phyloP scores from a whole-genome alignment of 805 yeast genomes.

The Ogataea parapolymorpha region DNA sequence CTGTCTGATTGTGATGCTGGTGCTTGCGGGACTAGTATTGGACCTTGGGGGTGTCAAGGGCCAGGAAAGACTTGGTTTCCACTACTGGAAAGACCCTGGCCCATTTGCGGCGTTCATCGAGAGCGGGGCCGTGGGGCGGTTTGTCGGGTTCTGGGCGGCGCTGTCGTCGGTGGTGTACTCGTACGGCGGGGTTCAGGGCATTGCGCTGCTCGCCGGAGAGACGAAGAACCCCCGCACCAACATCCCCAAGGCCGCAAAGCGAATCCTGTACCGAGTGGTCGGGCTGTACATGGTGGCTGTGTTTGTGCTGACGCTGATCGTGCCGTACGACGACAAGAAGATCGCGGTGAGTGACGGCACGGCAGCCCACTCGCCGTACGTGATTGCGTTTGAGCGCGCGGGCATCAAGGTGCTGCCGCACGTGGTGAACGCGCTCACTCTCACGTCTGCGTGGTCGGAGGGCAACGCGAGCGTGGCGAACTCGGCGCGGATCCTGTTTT shows the following conservation, averaged over 20 bases:
- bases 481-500: conserved; percentile 64
- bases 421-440: conserved; percentile 66
- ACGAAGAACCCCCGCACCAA: conserved; percentile 20
- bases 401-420: conserved; percentile 61
- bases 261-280: conserved; percentile 21
- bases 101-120: conserved; percentile 43
- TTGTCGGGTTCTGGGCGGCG: conserved; percentile 42
- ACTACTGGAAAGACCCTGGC: conserved; percentile 33
- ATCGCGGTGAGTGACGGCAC: conserved; percentile 51
- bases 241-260: conserved; percentile 23
- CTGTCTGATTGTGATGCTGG: conserved; percentile 54
- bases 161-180: conserved; percentile 58
- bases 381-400: conserved; percentile 66
- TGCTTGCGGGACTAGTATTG: conserved; percentile 48
- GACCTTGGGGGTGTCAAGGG: conserved; percentile 61
- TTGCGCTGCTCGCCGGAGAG: conserved; percentile 24
- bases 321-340: conserved; percentile 36
- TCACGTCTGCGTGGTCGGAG: conserved; percentile 46
- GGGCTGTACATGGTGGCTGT: conserved; percentile 21
- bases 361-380: conserved; percentile 68
- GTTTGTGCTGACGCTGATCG: conserved; percentile 45
- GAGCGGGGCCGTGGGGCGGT: conserved; percentile 50
- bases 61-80: conserved; percentile 38
- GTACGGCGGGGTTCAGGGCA: conserved; percentile 46
- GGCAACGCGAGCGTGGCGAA: conserved; percentile 67